Conservation (phyloP, 495 filamentous ascomycete species). For the Cairneyella variabilis region DNA sequence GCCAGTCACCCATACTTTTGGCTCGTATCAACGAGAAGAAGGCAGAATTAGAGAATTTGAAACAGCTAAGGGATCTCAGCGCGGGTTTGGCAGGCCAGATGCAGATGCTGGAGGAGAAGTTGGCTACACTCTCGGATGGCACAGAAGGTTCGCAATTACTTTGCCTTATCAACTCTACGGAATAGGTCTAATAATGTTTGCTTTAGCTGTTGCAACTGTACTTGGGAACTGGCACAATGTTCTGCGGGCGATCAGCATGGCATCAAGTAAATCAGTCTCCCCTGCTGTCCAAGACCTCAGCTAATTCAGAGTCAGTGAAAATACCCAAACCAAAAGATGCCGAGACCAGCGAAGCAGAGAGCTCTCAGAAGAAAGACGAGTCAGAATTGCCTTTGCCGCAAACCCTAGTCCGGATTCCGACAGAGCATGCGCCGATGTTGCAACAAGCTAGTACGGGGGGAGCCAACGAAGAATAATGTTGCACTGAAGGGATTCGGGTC, state of each 20-base stretch:
- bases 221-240: slow-evolving; percentile 96
- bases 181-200: neutral
- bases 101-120: slow-evolving; percentile 83
- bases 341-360: slow-evolving; percentile 36
- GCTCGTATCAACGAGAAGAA: slow-evolving; percentile 91
- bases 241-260: slow-evolving; percentile 88
- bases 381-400: slow-evolving; percentile 60
- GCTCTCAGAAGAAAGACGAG: slow-evolving; percentile 31
- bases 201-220: slow-evolving; percentile 81
- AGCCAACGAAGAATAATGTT: slow-evolving; percentile 4
- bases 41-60: slow-evolving; percentile 84
- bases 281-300: neutral
- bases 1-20: slow-evolving; percentile 77
- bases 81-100: slow-evolving; percentile 84
- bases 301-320: slow-evolving; percentile 41
- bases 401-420: slow-evolving; percentile 77
- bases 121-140: slow-evolving; percentile 83
- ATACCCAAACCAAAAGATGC: slow-evolving; percentile 55
- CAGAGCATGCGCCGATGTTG: slow-evolving; percentile 57
- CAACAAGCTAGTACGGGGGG: slow-evolving; percentile 34
- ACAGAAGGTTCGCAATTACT: slow-evolving; percentile 66
- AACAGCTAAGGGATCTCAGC: slow-evolving; percentile 83
- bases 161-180: neutral
- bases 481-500: neutral
- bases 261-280: slow-evolving; percentile 65